These are phyloP conservation scores for Emergomyces orientalis DNA, from an alignment of 2,329 filamentous ascomycete species.

Conservation along the genomic window DNA sequence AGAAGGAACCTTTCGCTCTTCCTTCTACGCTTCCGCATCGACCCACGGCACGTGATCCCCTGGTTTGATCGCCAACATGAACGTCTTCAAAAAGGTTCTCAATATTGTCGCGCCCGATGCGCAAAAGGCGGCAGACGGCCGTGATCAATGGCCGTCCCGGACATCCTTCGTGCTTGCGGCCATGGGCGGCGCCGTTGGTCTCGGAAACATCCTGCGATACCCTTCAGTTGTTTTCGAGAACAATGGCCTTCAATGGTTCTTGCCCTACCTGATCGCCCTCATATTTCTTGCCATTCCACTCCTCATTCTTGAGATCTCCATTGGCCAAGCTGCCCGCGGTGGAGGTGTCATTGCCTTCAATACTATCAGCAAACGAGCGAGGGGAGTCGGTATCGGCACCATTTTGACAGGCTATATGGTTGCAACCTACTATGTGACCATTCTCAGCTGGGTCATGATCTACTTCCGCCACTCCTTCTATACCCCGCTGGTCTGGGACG, in stretches of 20 bases:
- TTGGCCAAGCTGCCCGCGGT: slow-evolving; percentile 43
- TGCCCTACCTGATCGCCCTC: slow-evolving; percentile 46
- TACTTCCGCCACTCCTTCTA: slow-evolving; percentile 47
- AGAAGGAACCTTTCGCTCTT: background rate
- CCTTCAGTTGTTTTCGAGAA: slow-evolving; percentile 50
- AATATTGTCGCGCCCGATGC: slow-evolving; percentile 23
- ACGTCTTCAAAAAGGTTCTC: slow-evolving; percentile 16
- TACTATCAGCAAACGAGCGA: slow-evolving; percentile 42
- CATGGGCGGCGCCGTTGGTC: slow-evolving; percentile 48
- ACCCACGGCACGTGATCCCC: background rate
- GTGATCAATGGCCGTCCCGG: slow-evolving; percentile 47
- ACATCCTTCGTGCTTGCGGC: slow-evolving; percentile 46
- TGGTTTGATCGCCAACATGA: slow-evolving; percentile 1
- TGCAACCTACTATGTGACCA: slow-evolving; percentile 46
- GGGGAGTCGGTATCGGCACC: slow-evolving; percentile 43
- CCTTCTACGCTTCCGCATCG: background rate
- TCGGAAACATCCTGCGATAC: slow-evolving; percentile 49
- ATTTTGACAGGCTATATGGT: slow-evolving; percentile 45
- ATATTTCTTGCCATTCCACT: slow-evolving; percentile 46
- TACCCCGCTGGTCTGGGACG: slow-evolving; percentile 44
- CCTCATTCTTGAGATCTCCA: slow-evolving; percentile 43
- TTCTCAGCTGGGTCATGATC: slow-evolving; percentile 47
- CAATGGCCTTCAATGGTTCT: slow-evolving; percentile 48
- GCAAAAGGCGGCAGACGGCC: slow-evolving; percentile 29
- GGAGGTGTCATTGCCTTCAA: slow-evolving; percentile 45